Evolutionary conservation across 306 rosid genomes (phyloP), one percentile per base, ranked within the genome.

Genomic region (Cucurbita argyrosperma): DNA sequence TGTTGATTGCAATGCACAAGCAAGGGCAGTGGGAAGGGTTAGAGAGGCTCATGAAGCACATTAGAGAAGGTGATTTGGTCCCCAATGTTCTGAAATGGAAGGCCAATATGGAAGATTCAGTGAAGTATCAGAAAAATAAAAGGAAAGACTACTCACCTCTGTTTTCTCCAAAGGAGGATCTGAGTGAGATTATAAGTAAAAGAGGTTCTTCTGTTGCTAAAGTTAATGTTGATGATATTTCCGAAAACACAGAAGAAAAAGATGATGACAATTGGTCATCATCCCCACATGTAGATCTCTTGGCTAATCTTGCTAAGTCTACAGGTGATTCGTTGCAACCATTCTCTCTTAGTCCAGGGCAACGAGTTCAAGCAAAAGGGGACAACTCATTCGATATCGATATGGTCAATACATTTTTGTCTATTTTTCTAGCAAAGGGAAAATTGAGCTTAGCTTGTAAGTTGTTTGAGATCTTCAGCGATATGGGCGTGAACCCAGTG

Each of bases 361-460:
- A 47, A 78, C 82, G 98, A 78, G 86, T 93, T 76, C 91, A 86
- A 79, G 82, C 74, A 30, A 82, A 85, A 79, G 88, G 86, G 14
- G 2, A 42, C 12, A 79, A 68, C 66, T 86, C 92, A 42, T 94
- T 90, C 66, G 97, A 90, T 77, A 76, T 80, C 21, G 87, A 94
- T 72, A 90, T 90, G 97, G 94, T 90, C 74, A 89, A 94, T 74
- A 90, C 98, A 40, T 94, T 87, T 78, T 74, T 90, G 82, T 89
- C 97, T 59, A 85, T 94, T 71, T 89, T 90, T 79, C 76, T 94
- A 78, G 89, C 98, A 42, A 90, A 89, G 82, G 98, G 97, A 79
- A 94, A 88, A 78, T 79, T 90, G 80, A 94, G 83, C 74, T 26
- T 87, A 81, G 97, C 98, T 18, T 90, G 98, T 87, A 90, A 85